phyloP scores from a whole-genome alignment of 2,329 filamentous ascomycete species.

The Botrytis sinoallii region DNA sequence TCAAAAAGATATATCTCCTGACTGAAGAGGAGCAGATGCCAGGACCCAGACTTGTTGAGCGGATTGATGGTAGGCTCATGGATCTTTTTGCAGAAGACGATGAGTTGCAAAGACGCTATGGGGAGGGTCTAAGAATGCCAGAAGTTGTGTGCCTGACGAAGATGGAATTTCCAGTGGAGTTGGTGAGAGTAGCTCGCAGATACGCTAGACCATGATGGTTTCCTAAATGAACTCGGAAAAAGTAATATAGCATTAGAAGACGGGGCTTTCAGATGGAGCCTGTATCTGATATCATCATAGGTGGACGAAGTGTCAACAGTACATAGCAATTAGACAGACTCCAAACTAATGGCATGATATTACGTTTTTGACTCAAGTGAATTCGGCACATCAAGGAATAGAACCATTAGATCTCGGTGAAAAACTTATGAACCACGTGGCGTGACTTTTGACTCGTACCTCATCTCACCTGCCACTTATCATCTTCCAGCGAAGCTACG shows the following conservation, averaged over 20 bases:
- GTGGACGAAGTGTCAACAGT: background rate
- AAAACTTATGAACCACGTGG: background rate
- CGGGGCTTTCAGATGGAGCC: rapidly evolving
- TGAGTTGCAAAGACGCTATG: background rate
- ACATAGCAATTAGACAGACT: background rate
- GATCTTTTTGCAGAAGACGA: background rate
- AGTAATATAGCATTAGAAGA: no score
- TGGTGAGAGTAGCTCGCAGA: background rate
- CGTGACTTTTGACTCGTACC: background rate
- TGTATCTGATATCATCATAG: background rate
- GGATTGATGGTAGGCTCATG: background rate
- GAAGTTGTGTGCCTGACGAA: background rate
- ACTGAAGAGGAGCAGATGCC: background rate
- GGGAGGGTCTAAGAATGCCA: background rate
- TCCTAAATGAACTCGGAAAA: background rate
- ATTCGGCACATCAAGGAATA: background rate
- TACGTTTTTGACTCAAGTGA: background rate
- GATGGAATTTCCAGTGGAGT: background rate
- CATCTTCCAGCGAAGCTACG: background rate
- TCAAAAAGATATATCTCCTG: background rate
- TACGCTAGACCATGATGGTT: background rate
- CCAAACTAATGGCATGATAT: background rate
- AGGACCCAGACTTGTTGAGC: background rate
- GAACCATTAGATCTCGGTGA: background rate
- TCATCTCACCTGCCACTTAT: background rate